A percentile compares a stretch with the other conserved stretches of the same genome.
phyloP scores from a whole-genome alignment of 108 stramenopile genomes.

The Stephanodiscus minutulus region DNA sequence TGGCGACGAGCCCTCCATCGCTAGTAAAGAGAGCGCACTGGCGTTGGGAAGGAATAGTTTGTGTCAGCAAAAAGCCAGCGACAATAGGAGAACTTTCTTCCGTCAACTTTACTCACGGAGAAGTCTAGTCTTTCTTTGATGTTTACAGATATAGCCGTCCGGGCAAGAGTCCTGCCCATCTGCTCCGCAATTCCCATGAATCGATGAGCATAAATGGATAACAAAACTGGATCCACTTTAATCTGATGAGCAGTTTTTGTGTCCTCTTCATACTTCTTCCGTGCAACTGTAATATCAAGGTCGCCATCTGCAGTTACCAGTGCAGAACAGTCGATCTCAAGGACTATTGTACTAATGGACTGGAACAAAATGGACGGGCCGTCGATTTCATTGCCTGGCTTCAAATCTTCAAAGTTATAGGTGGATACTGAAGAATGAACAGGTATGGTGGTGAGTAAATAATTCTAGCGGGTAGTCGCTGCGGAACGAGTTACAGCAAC shows the following conservation, averaged over 20 bases:
- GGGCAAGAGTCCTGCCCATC: conserved; percentile 96
- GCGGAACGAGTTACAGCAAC: neutral
- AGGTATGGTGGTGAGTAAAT: neutral
- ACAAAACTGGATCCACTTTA: conserved; percentile 87
- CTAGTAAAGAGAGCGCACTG: conserved; percentile 93
- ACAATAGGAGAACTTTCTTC: neutral
- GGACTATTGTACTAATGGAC: conserved; percentile 91
- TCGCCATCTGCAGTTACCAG: conserved; percentile 90
- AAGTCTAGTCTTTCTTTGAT: conserved; percentile 99
- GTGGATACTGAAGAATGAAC: conserved; percentile 68
- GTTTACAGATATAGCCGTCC: conserved; percentile 96
- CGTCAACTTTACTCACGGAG: conserved; percentile 21
- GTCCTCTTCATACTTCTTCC: conserved; percentile 29
- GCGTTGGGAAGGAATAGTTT: neutral
- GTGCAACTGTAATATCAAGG: conserved; percentile 81
- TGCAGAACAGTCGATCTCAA: conserved; percentile 92
- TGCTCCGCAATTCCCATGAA: conserved; percentile 99
- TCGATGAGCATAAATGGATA: conserved; percentile 93
- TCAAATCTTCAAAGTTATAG: conserved; percentile 82
- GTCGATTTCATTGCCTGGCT: conserved; percentile 72
- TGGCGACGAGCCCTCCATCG: conserved; percentile 96
- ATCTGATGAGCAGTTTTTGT: conserved; percentile 36
- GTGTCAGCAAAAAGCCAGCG: neutral
- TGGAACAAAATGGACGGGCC: conserved; percentile 97
- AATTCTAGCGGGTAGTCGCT: neutral